Evolutionary conservation across 208 protist genomes (phyloP), one percentile per base, ranked within the genome.

Genomic region (Leishmania arabica): DNA sequence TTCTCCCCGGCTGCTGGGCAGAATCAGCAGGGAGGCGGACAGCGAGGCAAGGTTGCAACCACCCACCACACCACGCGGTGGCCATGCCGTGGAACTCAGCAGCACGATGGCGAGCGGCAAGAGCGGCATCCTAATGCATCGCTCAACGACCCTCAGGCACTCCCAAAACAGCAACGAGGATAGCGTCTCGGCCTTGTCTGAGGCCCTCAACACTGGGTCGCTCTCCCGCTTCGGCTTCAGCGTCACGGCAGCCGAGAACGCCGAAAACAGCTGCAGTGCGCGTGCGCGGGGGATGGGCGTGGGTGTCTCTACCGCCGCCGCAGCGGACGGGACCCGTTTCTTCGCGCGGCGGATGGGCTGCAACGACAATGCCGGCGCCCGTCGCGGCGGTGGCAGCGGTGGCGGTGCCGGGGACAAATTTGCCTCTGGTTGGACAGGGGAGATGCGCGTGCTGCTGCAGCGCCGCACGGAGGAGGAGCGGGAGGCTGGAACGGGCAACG

Each of bases 361-460:
- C 49, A 49, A 37, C 4, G 7, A 79, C 76, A 45, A 60, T 21
- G 58, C 42, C 17, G 47, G 42, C 27, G 31, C 1, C 15, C 37
- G n/a, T 47, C 42, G 19, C 47, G 37, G 60, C 19, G 71, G 45
- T 45, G 47, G 53, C 73, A n/a, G 54, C 34, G 66, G 77, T 27
- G 27, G 77, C 51, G 19, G 58, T 34, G 19, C 56, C 27, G 76
- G 76, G 27, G 78, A 75, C 45, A 45, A 34, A 7, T 19, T n/a
- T 4, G 9, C 47, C 3, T 37, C 76, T 21, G 45, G 82, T 24
- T 82, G 78, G 78, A 77, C 60, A 31, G 73, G 45, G 1, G 82
- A 86, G 82, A 81, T 82, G 78, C 72, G 45, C 21, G 53, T 53
- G 42, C 77, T 80, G 82, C 77, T 86, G 73, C 64, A 79, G 17